Conservation (phyloP, 495 filamentous ascomycete genomes). For the Xylaria palmicola region DNA sequence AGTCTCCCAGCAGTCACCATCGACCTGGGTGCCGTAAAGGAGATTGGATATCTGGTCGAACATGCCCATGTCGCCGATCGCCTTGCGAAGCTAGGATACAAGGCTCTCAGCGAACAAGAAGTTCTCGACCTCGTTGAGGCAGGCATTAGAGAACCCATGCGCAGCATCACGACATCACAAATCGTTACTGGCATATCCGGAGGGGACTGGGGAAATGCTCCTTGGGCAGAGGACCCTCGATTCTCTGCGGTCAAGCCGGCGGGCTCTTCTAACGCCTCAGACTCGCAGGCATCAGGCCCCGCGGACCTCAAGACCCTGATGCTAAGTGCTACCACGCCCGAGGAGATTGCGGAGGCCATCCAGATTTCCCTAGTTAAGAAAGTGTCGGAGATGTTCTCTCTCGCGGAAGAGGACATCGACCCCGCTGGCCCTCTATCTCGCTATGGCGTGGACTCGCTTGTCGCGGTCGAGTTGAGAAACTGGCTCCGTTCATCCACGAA, state of each 20-base stretch:
- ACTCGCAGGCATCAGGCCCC: not conserved
- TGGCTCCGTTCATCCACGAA: constrained; percentile 20
- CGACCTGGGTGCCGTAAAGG: constrained; percentile 46
- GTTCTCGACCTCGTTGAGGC: not conserved
- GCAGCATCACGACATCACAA: not conserved
- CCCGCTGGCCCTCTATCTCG: constrained; percentile 17
- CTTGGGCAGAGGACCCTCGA: not conserved
- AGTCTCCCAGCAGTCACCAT: constrained; percentile 43
- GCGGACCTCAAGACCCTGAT: no score
- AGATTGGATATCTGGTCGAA: constrained; percentile 28
- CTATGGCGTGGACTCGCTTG: constrained; percentile 39
- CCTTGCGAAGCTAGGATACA: not conserved
- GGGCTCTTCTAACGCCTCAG: not conserved
- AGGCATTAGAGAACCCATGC: not conserved
- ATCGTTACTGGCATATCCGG: not conserved
- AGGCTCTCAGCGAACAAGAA: not conserved
- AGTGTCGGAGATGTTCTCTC: constrained; percentile 23
- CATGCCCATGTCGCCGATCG: not conserved
- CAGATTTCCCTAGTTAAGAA: constrained; percentile 16
- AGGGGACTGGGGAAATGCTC: no score
- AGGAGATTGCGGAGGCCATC: constrained; percentile 11
- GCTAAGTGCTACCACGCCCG: not conserved
- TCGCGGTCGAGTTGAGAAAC: constrained; percentile 38
- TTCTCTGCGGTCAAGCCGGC: not conserved
- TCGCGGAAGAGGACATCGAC: constrained; percentile 30